Base-by-base conservation (phyloP, 2,329 filamentous ascomycete species). In the Dendryphion nanum region DNA sequence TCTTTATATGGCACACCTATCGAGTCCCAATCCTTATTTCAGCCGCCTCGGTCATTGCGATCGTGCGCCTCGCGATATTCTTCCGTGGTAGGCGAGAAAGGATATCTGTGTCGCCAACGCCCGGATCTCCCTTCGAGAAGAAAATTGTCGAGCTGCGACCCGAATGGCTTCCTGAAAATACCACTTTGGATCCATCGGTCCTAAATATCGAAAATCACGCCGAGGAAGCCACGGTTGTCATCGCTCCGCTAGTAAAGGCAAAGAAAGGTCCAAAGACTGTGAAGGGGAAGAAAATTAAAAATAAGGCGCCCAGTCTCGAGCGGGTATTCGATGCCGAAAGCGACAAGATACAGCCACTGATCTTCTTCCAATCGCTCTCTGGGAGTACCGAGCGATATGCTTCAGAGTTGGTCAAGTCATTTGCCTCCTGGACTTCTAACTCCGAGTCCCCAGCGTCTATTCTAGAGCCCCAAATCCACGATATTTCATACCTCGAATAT, bases 301-400 rank as follows among this genome's bases (percentile, higher is more conserved):
- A 53, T 38, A 51, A 59, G 39, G 18, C 31, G 4, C 32, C 42
- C 6, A 45, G 48, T 18, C 46, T 54, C 6, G 43, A 34, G 5
- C 18, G 52, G 7, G 48, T 32, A 24, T 55, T 60, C 48, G 45
- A 64, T 41, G 50, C 55, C 39, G 48, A 49, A 29, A 52, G 48
- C 31, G 54, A 71, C 18, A 76, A 74, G 34, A 75, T 89, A 38
- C 85, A 91, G 59, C 78, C 86, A 2, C 66, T 95, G 13, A 69
- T 96, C 20, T 97, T 96, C 71, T 97, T 86, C 70, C 91, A 89
- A 2, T 95, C 90, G 1, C 73, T 97, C 40, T 94, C 88, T 3
- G 88, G 84, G 3, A 86, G 81, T 20, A 96, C 90, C 1, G 83
- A 91, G 60, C 83, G 79, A 54, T 80, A 83, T 41, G 85, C 86